Percentiles rank a stretch among this genome's conserved stretches.
Evolutionary conservation across 2,329 filamentous ascomycete species (phyloP).

Genomic region (Fusarium concolor): DNA sequence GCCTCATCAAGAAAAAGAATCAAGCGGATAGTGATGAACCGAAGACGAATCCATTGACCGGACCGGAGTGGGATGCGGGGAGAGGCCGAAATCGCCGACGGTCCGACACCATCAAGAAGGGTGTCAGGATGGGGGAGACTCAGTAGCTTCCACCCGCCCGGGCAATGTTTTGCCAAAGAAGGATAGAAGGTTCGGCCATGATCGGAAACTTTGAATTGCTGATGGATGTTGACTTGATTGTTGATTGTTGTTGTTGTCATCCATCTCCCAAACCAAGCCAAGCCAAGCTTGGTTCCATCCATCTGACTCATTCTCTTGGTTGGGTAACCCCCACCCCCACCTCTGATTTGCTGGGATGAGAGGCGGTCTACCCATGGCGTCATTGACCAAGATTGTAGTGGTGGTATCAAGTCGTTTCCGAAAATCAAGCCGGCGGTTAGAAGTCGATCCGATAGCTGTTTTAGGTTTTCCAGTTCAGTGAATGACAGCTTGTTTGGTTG

Average conservation of each 20-base stretch:
- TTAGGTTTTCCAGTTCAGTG: conserved; percentile 25
- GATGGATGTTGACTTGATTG: conserved; percentile 24
- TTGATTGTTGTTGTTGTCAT: conserved; percentile 37
- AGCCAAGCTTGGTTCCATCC: neutral
- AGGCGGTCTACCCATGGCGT: conserved; percentile 35
- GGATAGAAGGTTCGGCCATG: conserved; percentile 19
- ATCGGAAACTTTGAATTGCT: conserved; percentile 34
- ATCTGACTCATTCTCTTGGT: conserved; percentile 37
- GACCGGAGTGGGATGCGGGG: conserved; percentile 23
- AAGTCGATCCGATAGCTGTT: conserved; percentile 21
- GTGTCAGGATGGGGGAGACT: conserved; percentile 5
- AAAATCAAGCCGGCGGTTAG: conserved; percentile 29
- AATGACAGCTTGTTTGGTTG: conserved; percentile 18
- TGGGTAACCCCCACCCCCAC: conserved; percentile 30
- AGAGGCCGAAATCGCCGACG: conserved; percentile 33
- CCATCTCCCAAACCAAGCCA: neutral
- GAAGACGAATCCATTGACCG: conserved; percentile 24
- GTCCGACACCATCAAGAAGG: conserved; percentile 15
- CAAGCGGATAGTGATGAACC: conserved; percentile 12
- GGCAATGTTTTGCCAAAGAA: neutral
- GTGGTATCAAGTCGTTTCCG: conserved; percentile 8
- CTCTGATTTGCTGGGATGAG: conserved; percentile 21
- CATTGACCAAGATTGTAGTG: conserved; percentile 31
- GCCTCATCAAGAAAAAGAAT: conserved; percentile 23
- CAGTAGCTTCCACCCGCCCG: conserved; percentile 38